A percentile compares a stretch with the other conserved stretches of the same genome.
phyloP scores from a whole-genome alignment of 1,284 basidiomycete genomes.

The Tetrapyrgos nigripes region DNA sequence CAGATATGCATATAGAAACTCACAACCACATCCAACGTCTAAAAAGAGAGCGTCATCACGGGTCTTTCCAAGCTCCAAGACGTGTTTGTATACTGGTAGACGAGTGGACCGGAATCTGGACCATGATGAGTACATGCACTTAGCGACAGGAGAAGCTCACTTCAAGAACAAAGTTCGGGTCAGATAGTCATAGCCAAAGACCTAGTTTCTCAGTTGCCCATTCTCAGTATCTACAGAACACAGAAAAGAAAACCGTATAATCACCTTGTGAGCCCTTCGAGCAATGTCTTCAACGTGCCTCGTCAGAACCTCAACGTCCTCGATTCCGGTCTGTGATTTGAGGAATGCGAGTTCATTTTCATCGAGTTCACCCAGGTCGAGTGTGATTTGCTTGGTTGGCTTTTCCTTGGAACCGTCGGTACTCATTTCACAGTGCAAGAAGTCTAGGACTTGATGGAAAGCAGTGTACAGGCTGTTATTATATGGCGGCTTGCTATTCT shows the following conservation, averaged over 20 bases:
- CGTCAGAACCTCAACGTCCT: slow-evolving; percentile 46
- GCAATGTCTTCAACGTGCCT: slow-evolving; percentile 53
- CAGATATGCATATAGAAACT: slow-evolving; percentile 17
- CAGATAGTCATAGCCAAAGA: slow-evolving; percentile 21
- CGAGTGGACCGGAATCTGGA: background rate
- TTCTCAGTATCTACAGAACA: background rate
- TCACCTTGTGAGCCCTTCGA: slow-evolving; percentile 48
- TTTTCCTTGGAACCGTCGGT: too few species aligned
- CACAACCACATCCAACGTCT: slow-evolving; percentile 30
- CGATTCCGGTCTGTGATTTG: slow-evolving; percentile 46
- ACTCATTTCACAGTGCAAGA: too few species aligned
- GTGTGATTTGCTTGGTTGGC: background rate
- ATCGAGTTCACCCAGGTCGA: background rate
- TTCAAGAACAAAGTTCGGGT: slow-evolving; percentile 19
- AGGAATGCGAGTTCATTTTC: slow-evolving; percentile 42
- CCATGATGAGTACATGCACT: background rate
- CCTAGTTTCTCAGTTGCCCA: slow-evolving; percentile 5
- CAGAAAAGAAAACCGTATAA: slow-evolving; percentile 3
- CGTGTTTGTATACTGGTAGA: slow-evolving; percentile 12
- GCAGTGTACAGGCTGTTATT: too few species aligned
- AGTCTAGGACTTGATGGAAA: too few species aligned
- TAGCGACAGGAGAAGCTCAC: slow-evolving; percentile 7
- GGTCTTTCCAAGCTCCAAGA: slow-evolving; percentile 11
- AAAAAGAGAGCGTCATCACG: slow-evolving; percentile 10
- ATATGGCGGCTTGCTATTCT: too few species aligned